A percentile compares a stretch with the other conserved stretches of the same genome.
Evolutionary conservation across 768 basidiomycete genomes (phyloP).

Genomic region (Lentinula raphanica): DNA sequence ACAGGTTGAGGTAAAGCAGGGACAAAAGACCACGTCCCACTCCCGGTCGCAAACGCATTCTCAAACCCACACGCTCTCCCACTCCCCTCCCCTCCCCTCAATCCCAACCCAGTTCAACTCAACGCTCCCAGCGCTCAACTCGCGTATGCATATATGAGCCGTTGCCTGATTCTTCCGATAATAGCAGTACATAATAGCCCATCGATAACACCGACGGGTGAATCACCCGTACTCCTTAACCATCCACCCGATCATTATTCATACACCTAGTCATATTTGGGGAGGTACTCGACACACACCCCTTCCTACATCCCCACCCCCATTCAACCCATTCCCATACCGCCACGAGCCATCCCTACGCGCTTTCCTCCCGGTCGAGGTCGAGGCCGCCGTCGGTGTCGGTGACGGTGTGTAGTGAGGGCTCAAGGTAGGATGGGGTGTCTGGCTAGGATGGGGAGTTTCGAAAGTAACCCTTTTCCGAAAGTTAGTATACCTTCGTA

Average conservation of each 20-base stretch:
- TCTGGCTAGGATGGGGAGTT: no score
- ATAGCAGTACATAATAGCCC: no score
- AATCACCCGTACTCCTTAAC: constrained; percentile 12
- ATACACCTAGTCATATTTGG: no score
- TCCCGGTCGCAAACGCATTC: constrained; percentile 7
- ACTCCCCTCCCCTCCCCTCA: constrained; percentile 13
- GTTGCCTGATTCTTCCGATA: constrained; percentile 26
- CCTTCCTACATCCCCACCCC: constrained; percentile 23
- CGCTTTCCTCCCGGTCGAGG: constrained; percentile 46
- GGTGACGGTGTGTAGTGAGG: no score
- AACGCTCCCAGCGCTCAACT: constrained; percentile 50
- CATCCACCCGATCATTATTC: no score
- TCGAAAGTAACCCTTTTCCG: no score
- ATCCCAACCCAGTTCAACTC: constrained; percentile 41
- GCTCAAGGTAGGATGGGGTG: no score
- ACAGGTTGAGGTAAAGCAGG: no score
- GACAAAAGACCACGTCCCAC: constrained; percentile 4
- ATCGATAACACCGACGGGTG: constrained; percentile 3
- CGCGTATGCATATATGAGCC: constrained; percentile 47
- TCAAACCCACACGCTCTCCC: constrained; percentile 10
- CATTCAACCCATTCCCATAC: not conserved
- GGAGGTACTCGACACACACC: constrained; percentile 26
- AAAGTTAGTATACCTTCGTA: no score
- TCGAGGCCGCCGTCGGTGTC: constrained; percentile 22
- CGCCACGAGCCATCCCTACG: constrained; percentile 18